These are phyloP conservation scores for Beta corolliflora DNA, from an alignment of 179 eudicot genomes.

Conservation along the genomic window DNA sequence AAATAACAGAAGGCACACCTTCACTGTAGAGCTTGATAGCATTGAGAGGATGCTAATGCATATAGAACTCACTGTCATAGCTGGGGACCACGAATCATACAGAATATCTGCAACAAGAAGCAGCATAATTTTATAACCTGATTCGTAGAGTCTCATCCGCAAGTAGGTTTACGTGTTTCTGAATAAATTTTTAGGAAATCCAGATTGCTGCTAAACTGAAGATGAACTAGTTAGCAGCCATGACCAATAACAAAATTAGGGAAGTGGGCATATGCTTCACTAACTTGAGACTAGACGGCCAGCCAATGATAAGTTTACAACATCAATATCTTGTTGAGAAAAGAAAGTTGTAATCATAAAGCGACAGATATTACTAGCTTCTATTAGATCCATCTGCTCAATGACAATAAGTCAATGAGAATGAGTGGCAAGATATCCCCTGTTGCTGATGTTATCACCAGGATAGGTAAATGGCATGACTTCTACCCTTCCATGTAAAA, in stretches of 20 bases:
- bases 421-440: neutral
- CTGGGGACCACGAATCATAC: conserved; percentile 75
- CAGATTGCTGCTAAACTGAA: too few species aligned
- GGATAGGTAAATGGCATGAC: neutral
- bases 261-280: neutral
- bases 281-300: neutral
- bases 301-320: neutral
- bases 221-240: conserved; percentile 4
- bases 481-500: neutral
- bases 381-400: neutral
- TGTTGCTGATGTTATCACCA: neutral
- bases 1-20: conserved; percentile 38
- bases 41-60: conserved; percentile 74
- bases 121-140: neutral
- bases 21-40: conserved; percentile 62
- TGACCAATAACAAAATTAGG: neutral
- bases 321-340: neutral
- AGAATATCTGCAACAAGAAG: conserved; percentile 50
- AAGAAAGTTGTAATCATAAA: neutral
- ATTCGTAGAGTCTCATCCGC: neutral
- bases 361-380: neutral
- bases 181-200: neutral
- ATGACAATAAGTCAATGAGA: neutral
- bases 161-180: neutral
- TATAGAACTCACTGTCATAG: conserved; percentile 71